These are phyloP conservation scores for Pseudonitzschia multistriata DNA, from an alignment of 108 stramenopile species.

Conservation along the genomic window DNA sequence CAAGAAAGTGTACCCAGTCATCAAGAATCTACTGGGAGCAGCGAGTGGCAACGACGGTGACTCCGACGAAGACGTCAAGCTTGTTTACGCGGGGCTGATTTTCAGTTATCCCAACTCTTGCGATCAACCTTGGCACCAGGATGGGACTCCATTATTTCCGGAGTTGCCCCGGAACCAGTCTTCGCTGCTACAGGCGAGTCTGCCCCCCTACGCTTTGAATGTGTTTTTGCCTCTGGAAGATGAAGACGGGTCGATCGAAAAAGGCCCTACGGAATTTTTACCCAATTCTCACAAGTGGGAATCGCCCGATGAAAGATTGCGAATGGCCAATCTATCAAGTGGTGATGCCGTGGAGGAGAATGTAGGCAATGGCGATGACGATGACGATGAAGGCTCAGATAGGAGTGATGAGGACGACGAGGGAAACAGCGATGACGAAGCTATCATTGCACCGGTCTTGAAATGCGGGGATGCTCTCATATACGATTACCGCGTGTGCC, in stretches of 20 bases:
- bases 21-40: slow-evolving; percentile 33
- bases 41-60: not conserved
- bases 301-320: not conserved
- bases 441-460: slow-evolving; percentile 33
- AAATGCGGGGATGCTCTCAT: slow-evolving; percentile 47
- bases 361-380: not conserved
- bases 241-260: slow-evolving; percentile 28
- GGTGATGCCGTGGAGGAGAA: not conserved
- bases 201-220: slow-evolving; percentile 57
- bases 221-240: slow-evolving; percentile 48
- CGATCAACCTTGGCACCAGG: slow-evolving; percentile 63
- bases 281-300: slow-evolving; percentile 30
- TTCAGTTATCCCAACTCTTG: slow-evolving; percentile 39
- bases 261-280: slow-evolving; percentile 56
- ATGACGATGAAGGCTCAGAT: not conserved
- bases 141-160: slow-evolving; percentile 48
- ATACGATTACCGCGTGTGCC: slow-evolving; percentile 61
- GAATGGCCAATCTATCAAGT: not conserved
- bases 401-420: not conserved
- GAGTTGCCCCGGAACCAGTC: slow-evolving; percentile 9
- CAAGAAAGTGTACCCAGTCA: slow-evolving; percentile 29
- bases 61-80: slow-evolving; percentile 19
- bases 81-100: slow-evolving; percentile 54
- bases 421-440: not conserved
- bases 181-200: not conserved